These are phyloP conservation scores for Scedosporium dehoogii DNA, from an alignment of 2,329 filamentous ascomycete species.

Conservation along the genomic window DNA sequence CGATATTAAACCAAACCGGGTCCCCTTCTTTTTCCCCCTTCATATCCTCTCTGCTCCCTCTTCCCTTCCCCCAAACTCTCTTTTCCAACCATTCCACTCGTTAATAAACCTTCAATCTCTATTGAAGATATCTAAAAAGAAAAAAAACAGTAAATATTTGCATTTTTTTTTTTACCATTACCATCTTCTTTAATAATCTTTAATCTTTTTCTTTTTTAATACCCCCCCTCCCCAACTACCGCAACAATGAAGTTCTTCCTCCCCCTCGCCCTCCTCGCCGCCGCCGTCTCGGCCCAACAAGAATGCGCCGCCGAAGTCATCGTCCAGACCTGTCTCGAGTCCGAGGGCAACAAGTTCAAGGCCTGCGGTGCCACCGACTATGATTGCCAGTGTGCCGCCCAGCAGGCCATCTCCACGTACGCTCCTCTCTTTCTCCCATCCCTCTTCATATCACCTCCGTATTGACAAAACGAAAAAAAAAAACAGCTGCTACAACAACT, in stretches of 20 bases:
- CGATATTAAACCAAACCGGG: neutral
- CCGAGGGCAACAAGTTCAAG: slow-evolving; percentile 27
- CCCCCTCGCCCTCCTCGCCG: slow-evolving; percentile 26
- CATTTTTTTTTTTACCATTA: neutral
- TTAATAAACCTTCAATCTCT: neutral
- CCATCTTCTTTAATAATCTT: slow-evolving; percentile 3
- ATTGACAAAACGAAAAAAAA: neutral
- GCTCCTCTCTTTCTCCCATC: slow-evolving; percentile 12
- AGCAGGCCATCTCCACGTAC: slow-evolving; percentile 35
- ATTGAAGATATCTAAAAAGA: neutral
- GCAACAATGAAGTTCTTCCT: slow-evolving; percentile 37
- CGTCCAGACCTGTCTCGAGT: slow-evolving; percentile 31
- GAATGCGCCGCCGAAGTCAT: slow-evolving; percentile 36
- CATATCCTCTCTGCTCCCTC: neutral
- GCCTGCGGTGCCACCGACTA: slow-evolving; percentile 31
- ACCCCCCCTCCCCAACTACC: slow-evolving; percentile 7
- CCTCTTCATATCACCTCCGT: neutral
- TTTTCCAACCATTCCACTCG: neutral
- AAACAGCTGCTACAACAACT: slow-evolving; percentile 45
- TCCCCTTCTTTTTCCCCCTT: neutral
- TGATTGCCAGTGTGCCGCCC: slow-evolving; percentile 34
- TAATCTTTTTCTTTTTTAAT: slow-evolving; percentile 6
- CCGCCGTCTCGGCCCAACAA: slow-evolving; percentile 17
- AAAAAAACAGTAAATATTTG: neutral
- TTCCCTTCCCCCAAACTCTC: neutral